Base-by-base conservation (phyloP, 805 yeast genomes). In the Wickerhamiella brachini region DNA sequence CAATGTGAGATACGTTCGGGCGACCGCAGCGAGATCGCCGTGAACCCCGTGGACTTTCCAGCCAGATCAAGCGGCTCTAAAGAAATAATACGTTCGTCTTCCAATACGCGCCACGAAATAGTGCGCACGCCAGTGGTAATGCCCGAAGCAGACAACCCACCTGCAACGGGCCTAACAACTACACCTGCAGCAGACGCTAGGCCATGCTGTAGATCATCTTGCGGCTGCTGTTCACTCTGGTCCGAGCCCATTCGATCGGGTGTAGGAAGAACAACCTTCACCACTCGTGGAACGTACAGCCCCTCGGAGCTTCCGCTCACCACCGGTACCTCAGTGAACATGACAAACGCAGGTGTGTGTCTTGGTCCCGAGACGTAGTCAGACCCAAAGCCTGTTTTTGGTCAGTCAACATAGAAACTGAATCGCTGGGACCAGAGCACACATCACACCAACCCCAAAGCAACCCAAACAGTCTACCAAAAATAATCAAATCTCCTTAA, bases 1-100 rank as follows among this genome's bases (percentile, higher is more conserved):
- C 80, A 76, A 44, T 67, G 58, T 1, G 62, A 48, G 37, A 63
- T 13, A 3, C 26, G 45, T 44, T 68, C 69, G 3, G 80, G 78
- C 15, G 73, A 57, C 44, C 57, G 56, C 50, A 77, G 60, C 48
- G 65, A 57, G 8, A 77, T 58, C 10, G 64, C 63, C 44, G 34
- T 23, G 31, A 18, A 44, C 6, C 46, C 46, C 9, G 31, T n/a
- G 23, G 46, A 23, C 34, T 44, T 23, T 18, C 46, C 46, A 37
- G 23, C 73, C 73, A 37, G 68, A 62, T 17, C 61, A 56, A 37
- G 69, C 53, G 7, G 65, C 65, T 23, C 71, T 55, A 12, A 68
- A 55, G 29, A 12, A n/a, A 44, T 12, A 2, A 24, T 37, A 15
- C 24, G 45, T 67, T 20, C 46, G 31, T 48, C 44, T 42, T 50